Evolutionary conservation across 495 filamentous ascomycete species (phyloP).

Genomic region (Jackrogersella minutella): DNA sequence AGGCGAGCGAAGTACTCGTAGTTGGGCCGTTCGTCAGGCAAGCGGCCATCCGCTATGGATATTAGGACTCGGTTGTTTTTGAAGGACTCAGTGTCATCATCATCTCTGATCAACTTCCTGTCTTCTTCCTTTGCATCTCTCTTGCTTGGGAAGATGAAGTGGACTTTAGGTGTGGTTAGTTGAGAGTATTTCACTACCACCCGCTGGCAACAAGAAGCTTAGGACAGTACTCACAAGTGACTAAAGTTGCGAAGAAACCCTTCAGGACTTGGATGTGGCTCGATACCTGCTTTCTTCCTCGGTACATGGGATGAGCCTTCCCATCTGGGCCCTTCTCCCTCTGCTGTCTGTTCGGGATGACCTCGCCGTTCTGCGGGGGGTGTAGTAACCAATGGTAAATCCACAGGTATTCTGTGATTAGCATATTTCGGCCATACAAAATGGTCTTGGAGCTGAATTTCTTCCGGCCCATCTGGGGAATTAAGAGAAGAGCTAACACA

Average conservation of each 20-base stretch:
- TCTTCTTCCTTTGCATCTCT: constrained; percentile 42
- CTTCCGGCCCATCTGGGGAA: constrained; percentile 80
- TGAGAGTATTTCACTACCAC: not conserved
- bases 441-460: constrained; percentile 78
- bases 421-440: constrained; percentile 86
- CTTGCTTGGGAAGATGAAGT: constrained; percentile 57
- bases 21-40: constrained; percentile 58
- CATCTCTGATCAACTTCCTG: constrained; percentile 45
- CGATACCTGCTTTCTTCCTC: constrained; percentile 84
- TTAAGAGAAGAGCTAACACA: constrained; percentile 75
- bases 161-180: constrained; percentile 45
- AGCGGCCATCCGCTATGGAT: constrained; percentile 56
- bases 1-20: constrained; percentile 60
- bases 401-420: constrained; percentile 85
- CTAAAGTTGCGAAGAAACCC: constrained; percentile 66
- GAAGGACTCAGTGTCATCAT: constrained; percentile 57
- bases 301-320: constrained; percentile 43
- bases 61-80: constrained; percentile 61
- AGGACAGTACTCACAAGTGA: constrained; percentile 44
- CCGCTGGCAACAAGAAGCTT: not conserved
- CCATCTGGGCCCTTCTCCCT: constrained; percentile 58
- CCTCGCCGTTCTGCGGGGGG: constrained; percentile 51
- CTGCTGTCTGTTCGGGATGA: constrained; percentile 61
- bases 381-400: constrained; percentile 54
- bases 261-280: constrained; percentile 98